Conservation (phyloP, 2,329 filamentous ascomycete genomes). For the Elsinoe necatrix region DNA sequence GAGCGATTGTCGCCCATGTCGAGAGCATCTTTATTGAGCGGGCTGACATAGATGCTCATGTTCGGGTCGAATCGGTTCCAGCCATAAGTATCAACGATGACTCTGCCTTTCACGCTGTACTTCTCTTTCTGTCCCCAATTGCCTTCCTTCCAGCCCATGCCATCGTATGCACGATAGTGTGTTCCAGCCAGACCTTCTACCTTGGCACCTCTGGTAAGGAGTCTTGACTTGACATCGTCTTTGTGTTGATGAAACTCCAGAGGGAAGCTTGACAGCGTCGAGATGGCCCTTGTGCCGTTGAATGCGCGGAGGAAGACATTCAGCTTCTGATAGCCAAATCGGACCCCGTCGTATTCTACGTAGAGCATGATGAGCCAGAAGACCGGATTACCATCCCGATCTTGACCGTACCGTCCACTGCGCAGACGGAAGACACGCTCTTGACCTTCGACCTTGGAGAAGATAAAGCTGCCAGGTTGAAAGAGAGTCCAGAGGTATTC, state of each 20-base stretch:
- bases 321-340: conserved; percentile 30
- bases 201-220: conserved; percentile 40
- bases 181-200: conserved; percentile 42
- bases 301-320: conserved; percentile 27
- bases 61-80: conserved; percentile 42
- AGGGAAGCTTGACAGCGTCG: conserved; percentile 36
- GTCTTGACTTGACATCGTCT: conserved; percentile 30
- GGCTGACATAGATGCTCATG: conserved; percentile 31
- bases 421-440: conserved; percentile 31
- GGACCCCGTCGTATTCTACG: conserved; percentile 32
- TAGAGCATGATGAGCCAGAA: conserved; percentile 30
- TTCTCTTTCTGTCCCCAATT: conserved; percentile 30
- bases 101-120: conserved; percentile 40
- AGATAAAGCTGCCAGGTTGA: conserved; percentile 28
- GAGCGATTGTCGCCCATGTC: conserved; percentile 15
- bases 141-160: conserved; percentile 35
- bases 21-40: conserved; percentile 19
- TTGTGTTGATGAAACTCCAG: conserved; percentile 37
- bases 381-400: conserved; percentile 29
- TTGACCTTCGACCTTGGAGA: conserved; percentile 31
- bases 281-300: conserved; percentile 33
- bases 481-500: conserved; percentile 31
- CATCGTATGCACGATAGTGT: conserved; percentile 44
- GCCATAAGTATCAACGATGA: conserved; percentile 46
- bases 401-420: conserved; percentile 25